Conservation (phyloP, 768 basidiomycete species). For the Lactarius sp. region DNA sequence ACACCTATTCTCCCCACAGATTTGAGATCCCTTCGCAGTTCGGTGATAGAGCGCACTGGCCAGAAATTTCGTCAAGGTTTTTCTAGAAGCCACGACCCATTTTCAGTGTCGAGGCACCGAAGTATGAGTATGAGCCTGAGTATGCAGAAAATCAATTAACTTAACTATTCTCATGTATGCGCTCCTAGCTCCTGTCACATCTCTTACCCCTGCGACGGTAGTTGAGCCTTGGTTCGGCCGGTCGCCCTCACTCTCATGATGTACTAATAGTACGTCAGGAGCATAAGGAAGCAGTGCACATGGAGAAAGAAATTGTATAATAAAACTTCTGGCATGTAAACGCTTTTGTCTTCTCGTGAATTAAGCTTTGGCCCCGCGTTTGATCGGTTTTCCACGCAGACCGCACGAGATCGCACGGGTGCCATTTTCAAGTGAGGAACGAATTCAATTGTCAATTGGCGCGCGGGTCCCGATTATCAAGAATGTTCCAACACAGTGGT, state of each 20-base stretch:
- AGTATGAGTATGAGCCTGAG: not conserved
- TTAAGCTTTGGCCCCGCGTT: slow-evolving; percentile 3
- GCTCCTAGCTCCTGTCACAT: not conserved
- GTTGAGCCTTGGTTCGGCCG: not conserved
- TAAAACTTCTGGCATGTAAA: slow-evolving; percentile 11
- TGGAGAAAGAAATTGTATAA: slow-evolving; percentile 1
- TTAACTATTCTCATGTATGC: not conserved
- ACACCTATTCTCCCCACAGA: not conserved
- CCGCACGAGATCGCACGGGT: not conserved
- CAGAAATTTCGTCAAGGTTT: not conserved
- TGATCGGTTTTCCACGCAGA: slow-evolving; percentile 9
- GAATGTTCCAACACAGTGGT: not conserved
- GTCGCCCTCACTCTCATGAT: not conserved
- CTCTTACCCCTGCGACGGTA: not conserved
- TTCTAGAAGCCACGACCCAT: not conserved
- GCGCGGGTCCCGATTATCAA: not conserved
- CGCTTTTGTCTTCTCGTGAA: not conserved
- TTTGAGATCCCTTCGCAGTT: not conserved
- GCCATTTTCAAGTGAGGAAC: slow-evolving; percentile 1
- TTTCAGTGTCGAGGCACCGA: not conserved
- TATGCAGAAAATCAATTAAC: not conserved
- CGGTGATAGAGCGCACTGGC: not conserved
- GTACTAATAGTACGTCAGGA: slow-evolving; percentile 1
- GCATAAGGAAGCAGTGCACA: not conserved
- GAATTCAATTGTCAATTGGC: not conserved